phyloP scores from a whole-genome alignment of 1,139 yeast genomes.

The Debaryomyces psychrophilus region DNA sequence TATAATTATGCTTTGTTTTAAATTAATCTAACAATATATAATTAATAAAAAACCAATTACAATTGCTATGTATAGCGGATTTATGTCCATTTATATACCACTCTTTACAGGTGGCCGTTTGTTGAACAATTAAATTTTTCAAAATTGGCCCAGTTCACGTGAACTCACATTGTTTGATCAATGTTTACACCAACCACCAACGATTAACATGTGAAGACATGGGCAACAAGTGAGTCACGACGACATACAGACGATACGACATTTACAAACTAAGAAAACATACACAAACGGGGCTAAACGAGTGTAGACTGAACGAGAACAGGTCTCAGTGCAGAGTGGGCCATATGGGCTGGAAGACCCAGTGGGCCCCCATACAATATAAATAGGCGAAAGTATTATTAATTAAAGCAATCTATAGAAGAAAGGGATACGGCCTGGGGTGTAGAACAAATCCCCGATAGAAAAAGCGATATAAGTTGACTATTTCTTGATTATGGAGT shows the following conservation, averaged over 20 bases:
- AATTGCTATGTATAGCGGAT: slow-evolving; percentile 4
- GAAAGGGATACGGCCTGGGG: neutral
- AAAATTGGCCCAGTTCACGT: slow-evolving; percentile 11
- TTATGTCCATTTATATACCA: slow-evolving; percentile 9
- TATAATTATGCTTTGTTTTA: slow-evolving; percentile 1
- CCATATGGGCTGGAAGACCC: neutral
- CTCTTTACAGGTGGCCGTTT: slow-evolving; percentile 5
- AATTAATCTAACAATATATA: slow-evolving; percentile 4
- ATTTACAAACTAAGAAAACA: neutral
- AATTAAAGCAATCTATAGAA: slow-evolving; percentile 5
- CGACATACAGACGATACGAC: slow-evolving; percentile 5
- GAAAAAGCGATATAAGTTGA: neutral
- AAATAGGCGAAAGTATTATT: neutral
- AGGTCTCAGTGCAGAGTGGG: slow-evolving; percentile 1
- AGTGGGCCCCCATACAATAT: neutral
- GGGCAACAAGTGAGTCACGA: slow-evolving; percentile 1
- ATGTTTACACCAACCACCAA: slow-evolving; percentile 2
- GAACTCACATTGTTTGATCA: slow-evolving; percentile 7
- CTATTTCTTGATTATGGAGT: slow-evolving; percentile 7
- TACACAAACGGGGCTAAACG: slow-evolving; percentile 1
- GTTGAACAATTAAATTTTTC: slow-evolving; percentile 9
- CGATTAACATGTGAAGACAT: slow-evolving; percentile 5
- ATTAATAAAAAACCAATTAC: slow-evolving; percentile 1
- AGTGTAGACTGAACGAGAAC: neutral
- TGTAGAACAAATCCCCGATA: neutral